Conservation (phyloP, 345 rosid genomes). For the Gossypium arboreum region DNA sequence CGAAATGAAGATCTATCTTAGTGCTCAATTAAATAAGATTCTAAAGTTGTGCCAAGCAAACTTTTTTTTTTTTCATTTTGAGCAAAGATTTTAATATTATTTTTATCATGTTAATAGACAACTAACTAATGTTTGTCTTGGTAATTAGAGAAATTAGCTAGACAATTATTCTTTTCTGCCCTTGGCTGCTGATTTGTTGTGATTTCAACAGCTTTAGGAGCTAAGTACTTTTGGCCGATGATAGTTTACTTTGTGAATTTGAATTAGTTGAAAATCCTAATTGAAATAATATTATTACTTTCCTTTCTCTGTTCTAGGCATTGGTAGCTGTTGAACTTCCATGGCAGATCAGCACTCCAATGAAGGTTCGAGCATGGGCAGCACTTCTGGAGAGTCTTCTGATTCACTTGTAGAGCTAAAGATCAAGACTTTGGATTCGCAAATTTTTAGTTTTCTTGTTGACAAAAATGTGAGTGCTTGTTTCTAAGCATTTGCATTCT, state of each 20-base stretch:
- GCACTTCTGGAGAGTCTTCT: slow-evolving; percentile 42
- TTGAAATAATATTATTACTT: neutral
- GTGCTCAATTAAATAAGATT: neutral
- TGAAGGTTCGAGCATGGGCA: slow-evolving; percentile 52
- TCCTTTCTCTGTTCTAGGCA: slow-evolving; percentile 11
- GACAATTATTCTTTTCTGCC: neutral
- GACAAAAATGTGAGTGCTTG: slow-evolving; percentile 60
- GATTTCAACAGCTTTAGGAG: neutral
- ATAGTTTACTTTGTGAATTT: neutral
- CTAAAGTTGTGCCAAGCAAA: neutral
- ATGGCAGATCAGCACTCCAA: slow-evolving; percentile 58
- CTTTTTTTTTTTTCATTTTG: neutral
- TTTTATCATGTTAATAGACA: neutral
- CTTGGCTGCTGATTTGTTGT: neutral
- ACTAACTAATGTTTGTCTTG: neutral
- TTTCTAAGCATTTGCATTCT: neutral
- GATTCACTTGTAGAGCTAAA: slow-evolving; percentile 65
- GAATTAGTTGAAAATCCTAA: neutral
- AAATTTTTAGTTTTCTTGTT: slow-evolving; percentile 56
- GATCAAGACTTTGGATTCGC: slow-evolving; percentile 86
- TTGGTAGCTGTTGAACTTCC: slow-evolving; percentile 21
- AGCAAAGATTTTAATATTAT: neutral
- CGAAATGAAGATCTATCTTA: neutral
- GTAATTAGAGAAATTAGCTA: neutral
- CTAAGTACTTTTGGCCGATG: neutral